Evolutionary conservation across 2,329 filamentous ascomycete genomes (phyloP).

Genomic region (Chaetomiaceae sp.): DNA sequence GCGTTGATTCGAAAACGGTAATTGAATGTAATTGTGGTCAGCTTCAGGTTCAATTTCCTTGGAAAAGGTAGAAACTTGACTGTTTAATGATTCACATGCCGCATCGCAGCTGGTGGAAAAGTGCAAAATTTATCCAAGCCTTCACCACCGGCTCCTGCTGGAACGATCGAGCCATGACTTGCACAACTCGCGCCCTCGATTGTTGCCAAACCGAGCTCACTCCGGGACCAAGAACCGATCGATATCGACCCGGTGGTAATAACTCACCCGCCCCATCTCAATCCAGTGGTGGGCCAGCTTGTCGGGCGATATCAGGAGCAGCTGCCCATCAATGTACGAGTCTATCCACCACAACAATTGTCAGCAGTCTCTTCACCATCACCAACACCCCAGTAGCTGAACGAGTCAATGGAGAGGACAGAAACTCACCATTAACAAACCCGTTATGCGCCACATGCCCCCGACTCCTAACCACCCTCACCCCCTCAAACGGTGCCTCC

Average conservation of each 20-base stretch:
- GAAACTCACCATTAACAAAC: slow-evolving; percentile 63
- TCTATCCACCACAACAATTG: slow-evolving; percentile 44
- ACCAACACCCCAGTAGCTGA: background rate
- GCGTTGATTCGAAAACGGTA: too few relatives aligned
- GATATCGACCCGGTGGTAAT: slow-evolving; percentile 56
- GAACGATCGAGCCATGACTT: too few relatives aligned
- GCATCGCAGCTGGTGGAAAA: too few relatives aligned
- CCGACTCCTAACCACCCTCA: slow-evolving; percentile 65
- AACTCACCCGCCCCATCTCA: slow-evolving; percentile 55
- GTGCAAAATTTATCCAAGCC: too few relatives aligned
- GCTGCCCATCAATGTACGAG: slow-evolving; percentile 66
- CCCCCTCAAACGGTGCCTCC: slow-evolving; percentile 67
- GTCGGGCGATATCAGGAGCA: slow-evolving; percentile 75
- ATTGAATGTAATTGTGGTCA: too few relatives aligned
- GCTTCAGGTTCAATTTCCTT: too few relatives aligned
- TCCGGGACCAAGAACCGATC: slow-evolving; percentile 39
- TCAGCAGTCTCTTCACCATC: background rate
- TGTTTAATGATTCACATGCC: too few relatives aligned
- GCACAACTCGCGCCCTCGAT: too few relatives aligned
- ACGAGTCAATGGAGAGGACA: background rate
- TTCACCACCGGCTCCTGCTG: too few relatives aligned
- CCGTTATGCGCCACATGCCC: slow-evolving; percentile 74
- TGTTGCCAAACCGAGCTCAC: background rate
- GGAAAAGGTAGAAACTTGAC: too few relatives aligned
- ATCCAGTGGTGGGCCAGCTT: slow-evolving; percentile 80